phyloP scores from a whole-genome alignment of 2,329 filamentous ascomycete species.

The Verticillium longisporum region DNA sequence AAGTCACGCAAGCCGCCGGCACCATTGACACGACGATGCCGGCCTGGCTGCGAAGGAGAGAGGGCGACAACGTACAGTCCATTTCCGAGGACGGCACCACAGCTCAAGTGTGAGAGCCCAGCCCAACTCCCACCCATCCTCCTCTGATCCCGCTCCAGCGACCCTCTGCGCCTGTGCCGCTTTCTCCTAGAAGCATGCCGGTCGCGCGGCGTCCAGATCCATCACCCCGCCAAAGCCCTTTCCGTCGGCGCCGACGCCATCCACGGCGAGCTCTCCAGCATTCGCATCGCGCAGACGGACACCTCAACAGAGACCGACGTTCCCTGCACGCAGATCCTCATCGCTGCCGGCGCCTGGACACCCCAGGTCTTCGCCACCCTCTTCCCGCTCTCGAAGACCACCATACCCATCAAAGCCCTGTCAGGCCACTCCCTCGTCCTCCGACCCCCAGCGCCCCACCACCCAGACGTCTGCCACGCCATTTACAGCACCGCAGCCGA shows the following conservation, averaged over 20 bases:
- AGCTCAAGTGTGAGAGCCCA: constrained; percentile 56
- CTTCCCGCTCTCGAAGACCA: constrained; percentile 48
- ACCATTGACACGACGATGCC: constrained; percentile 30
- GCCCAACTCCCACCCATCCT: neutral
- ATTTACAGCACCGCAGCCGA: constrained; percentile 56
- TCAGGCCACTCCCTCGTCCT: constrained; percentile 69
- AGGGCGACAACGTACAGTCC: constrained; percentile 50
- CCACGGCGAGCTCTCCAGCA: constrained; percentile 39
- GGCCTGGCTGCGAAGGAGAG: constrained; percentile 49
- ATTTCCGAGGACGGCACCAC: constrained; percentile 55
- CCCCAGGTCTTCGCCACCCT: constrained; percentile 55
- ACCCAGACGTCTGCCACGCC: constrained; percentile 55
- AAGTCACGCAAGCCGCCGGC: constrained; percentile 33
- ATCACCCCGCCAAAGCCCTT: constrained; percentile 55
- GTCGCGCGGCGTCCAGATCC: constrained; percentile 56
- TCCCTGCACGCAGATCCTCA: constrained; percentile 57
- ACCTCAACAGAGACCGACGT: constrained; percentile 42
- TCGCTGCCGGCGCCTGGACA: constrained; percentile 68
- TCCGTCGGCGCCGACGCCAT: constrained; percentile 41
- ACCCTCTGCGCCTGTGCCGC: constrained; percentile 58
- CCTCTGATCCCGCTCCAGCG: constrained; percentile 32
- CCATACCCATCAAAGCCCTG: constrained; percentile 53
- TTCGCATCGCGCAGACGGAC: constrained; percentile 40
- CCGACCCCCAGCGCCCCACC: constrained; percentile 39
- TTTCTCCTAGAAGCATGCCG: constrained; percentile 55